Base-by-base conservation (phyloP, 371 early-diverging fungal genomes). In the Rhizomucor pusillus region DNA sequence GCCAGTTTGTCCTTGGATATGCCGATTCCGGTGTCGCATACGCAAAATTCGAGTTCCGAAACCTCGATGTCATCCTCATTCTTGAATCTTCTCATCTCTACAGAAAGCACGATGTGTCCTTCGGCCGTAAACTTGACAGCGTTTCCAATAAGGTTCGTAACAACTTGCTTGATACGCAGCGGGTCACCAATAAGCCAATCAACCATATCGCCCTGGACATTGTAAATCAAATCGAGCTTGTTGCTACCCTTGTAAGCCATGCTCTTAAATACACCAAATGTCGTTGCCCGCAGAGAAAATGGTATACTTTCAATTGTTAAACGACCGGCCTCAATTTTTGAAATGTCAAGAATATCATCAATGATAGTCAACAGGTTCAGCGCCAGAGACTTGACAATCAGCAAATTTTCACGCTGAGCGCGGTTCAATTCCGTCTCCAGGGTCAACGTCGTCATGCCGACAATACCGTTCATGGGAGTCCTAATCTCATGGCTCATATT, bases 11-110 rank as follows among this genome's bases (percentile, higher is more conserved):
- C 84, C 29, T 77, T 69, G 36, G 80, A 69, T 54, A 91, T 90
- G n/a, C 92, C 93, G 29, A 90, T 90, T 25, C 93, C 93, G 1
- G 87, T 85, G 59, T 92, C 93, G 22, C 67, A 66, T 22, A 92
- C 88, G 52, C 82, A 81, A 47, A 90, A 72, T 49, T 80, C 76
- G 12, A n/a, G n/a, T n/a, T n/a, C n/a, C n/a, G n/a, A n/a, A n/a
- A 88, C 69, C 16, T 65, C 69, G n/a, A 83, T 66, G 20, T 66
- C 56, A 48, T 72, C 69, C n/a, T n/a, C n/a, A n/a, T 50, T 61
- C 69, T 13, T 76, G 52, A 65, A 60, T 65, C 56, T 59, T 54
- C 47, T 56, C 59, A 46, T 63, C 63, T 11, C 70, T 60, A 72
- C 73, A 39, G 65, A 66, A 11, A 87, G 66, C 1, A 77, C 72